These are phyloP conservation scores for Botrytis fabae DNA, from an alignment of 2,329 filamentous ascomycete genomes.

Conservation along the genomic window DNA sequence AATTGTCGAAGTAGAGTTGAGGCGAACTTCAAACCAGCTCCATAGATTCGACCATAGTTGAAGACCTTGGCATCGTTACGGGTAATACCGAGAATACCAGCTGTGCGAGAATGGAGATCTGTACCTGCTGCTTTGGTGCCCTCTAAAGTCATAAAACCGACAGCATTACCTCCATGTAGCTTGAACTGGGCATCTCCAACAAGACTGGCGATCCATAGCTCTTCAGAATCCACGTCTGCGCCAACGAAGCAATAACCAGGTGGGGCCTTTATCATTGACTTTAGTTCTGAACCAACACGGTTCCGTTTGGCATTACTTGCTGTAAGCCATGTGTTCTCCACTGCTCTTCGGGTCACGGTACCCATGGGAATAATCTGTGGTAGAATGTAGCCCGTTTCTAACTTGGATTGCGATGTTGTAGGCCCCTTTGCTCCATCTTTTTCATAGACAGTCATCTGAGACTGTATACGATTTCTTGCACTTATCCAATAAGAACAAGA, in stretches of 20 bases:
- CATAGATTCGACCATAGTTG: conserved; percentile 98
- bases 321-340: conserved; percentile 98
- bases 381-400: conserved; percentile 73
- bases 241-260: conserved; percentile 91
- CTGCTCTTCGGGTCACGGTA: conserved; percentile 88
- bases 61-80: conserved; percentile 96
- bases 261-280: conserved; percentile 93
- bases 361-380: conserved; percentile 98
- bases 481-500: conserved; percentile 99
- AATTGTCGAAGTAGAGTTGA: conserved; percentile 89
- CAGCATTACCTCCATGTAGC: conserved; percentile 92
- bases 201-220: conserved; percentile 96
- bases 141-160: conserved; percentile 98
- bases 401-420: conserved; percentile 27
- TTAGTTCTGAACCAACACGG: conserved; percentile 92
- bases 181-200: conserved; percentile 94
- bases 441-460: conserved; percentile 92
- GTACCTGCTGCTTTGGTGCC: conserved; percentile 93
- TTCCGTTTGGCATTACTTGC: conserved; percentile 97
- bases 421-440: conserved; percentile 51
- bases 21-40: conserved; percentile 93
- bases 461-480: conserved; percentile 85
- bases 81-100: conserved; percentile 87
- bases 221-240: conserved; percentile 95
- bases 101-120: conserved; percentile 91